Percentiles rank a stretch among this genome's conserved stretches.
These are phyloP conservation scores for Elsinoe ampelina DNA, from an alignment of 2,329 filamentous ascomycete species.

Conservation along the genomic window DNA sequence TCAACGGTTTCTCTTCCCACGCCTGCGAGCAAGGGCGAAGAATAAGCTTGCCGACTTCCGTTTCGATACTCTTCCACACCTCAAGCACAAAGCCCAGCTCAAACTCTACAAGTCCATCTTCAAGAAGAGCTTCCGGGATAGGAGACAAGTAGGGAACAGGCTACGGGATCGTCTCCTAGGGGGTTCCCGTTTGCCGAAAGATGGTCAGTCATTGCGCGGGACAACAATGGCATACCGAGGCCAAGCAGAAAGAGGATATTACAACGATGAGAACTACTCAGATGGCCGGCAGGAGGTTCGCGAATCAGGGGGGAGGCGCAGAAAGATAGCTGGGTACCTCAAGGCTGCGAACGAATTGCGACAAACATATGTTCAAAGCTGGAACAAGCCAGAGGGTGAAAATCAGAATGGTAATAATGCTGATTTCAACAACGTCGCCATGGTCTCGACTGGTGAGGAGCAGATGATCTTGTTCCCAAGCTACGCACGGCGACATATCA, in stretches of 20 bases:
- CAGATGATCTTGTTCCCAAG: conserved; percentile 94
- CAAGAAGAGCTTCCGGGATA: conserved; percentile 43
- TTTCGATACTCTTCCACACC: conserved; percentile 62
- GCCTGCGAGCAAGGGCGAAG: conserved; percentile 53
- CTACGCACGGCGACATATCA: conserved; percentile 69
- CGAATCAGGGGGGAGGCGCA: conserved; percentile 63
- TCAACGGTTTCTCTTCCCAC: conserved; percentile 55
- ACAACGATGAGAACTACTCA: conserved; percentile 26
- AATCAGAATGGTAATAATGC: conserved; percentile 52
- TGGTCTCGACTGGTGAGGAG: conserved; percentile 69
- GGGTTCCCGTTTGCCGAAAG: conserved; percentile 23
- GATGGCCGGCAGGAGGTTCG: conserved; percentile 31
- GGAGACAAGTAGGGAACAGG: conserved; percentile 9
- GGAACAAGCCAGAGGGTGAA: conserved; percentile 35
- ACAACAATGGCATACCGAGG: conserved; percentile 26
- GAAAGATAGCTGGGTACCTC: conserved; percentile 65
- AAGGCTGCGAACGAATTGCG: conserved; percentile 63
- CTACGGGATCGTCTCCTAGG: conserved; percentile 1
- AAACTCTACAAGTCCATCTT: conserved; percentile 68
- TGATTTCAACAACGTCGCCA: conserved; percentile 75
- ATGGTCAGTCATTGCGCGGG: conserved; percentile 24
- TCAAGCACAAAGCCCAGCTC: conserved; percentile 63
- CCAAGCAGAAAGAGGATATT: conserved; percentile 20
- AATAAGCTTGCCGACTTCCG: conserved; percentile 60
- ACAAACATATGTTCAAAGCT: conserved; percentile 54